phyloP scores from a whole-genome alignment of 345 rosid species.

The Lepidium aucheri region DNA sequence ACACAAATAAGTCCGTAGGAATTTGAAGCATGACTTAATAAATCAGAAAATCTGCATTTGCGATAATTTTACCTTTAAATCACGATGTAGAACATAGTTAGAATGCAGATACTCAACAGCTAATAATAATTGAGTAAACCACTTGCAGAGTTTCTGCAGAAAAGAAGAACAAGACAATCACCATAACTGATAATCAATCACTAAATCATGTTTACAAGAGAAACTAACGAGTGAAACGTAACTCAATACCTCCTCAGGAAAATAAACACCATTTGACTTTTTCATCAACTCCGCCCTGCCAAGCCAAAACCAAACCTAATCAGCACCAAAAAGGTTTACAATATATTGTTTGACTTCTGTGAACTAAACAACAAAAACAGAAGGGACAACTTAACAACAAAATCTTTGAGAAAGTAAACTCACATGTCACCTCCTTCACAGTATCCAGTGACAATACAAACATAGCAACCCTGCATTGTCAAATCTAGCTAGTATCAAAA shows the following conservation, averaged over 20 bases:
- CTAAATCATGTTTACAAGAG: background rate
- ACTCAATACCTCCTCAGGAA: conserved; percentile 68
- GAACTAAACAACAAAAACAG: conserved; percentile 11
- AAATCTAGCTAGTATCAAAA: background rate
- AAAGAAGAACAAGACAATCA: background rate
- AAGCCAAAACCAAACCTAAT: background rate
- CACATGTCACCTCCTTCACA: conserved; percentile 99
- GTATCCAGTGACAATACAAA: conserved; percentile 97
- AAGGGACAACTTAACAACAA: background rate
- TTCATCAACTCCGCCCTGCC: conserved; percentile 95
- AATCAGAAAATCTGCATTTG: conserved; percentile 10
- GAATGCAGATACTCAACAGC: conserved; percentile 97
- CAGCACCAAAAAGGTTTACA: background rate
- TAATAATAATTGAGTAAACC: conserved; percentile 83
- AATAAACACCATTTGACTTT: conserved; percentile 74
- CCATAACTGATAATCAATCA: background rate
- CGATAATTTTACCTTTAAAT: conserved; percentile 57
- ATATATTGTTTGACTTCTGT: background rate
- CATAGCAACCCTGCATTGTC: conserved; percentile 81
- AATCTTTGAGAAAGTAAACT: conserved; percentile 28
- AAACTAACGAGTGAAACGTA: background rate
- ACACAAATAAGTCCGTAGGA: conserved; percentile 28
- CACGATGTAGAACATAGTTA: conserved; percentile 93
- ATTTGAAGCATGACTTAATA: background rate
- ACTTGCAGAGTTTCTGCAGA: conserved; percentile 88